These are phyloP conservation scores for Eucalyptus marginata DNA, from an alignment of 345 rosid species.

Conservation along the genomic window DNA sequence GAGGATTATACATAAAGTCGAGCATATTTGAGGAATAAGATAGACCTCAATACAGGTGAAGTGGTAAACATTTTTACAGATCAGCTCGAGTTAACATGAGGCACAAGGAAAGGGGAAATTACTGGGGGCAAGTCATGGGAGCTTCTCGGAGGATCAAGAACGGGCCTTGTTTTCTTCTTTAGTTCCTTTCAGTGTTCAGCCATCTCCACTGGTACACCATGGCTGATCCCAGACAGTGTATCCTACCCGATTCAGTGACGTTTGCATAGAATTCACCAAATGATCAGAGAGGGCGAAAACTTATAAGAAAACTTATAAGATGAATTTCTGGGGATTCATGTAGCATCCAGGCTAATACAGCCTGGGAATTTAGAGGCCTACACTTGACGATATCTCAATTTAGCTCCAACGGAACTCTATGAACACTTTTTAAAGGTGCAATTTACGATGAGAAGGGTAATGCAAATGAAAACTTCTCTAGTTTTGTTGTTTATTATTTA, in stretches of 20 bases:
- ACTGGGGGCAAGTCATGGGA: conserved; percentile 93
- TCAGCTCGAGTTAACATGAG: neutral
- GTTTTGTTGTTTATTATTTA: too few species aligned
- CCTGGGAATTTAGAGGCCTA: too few species aligned
- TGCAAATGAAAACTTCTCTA: neutral
- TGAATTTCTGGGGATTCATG: neutral
- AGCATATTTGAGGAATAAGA: neutral
- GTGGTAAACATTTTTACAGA: neutral
- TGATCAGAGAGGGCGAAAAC: neutral
- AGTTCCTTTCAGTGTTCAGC: conserved; percentile 68
- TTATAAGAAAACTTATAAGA: neutral
- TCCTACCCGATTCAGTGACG: conserved; percentile 72
- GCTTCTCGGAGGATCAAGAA: conserved; percentile 74
- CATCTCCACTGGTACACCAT: conserved; percentile 71
- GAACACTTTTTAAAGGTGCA: neutral
- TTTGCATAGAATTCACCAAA: conserved; percentile 7
- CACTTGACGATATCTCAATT: neutral
- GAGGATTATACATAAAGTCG: neutral
- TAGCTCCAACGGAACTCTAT: neutral
- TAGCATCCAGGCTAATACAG: neutral
- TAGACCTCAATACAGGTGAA: neutral
- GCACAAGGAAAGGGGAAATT: neutral
- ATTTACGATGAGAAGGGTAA: neutral
- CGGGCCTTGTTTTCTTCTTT: conserved; percentile 78
- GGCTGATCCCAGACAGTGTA: conserved; percentile 74